These are phyloP conservation scores for Cenchrus fungigraminus DNA, from an alignment of 176 grass and related monocot genomes.

Conservation along the genomic window DNA sequence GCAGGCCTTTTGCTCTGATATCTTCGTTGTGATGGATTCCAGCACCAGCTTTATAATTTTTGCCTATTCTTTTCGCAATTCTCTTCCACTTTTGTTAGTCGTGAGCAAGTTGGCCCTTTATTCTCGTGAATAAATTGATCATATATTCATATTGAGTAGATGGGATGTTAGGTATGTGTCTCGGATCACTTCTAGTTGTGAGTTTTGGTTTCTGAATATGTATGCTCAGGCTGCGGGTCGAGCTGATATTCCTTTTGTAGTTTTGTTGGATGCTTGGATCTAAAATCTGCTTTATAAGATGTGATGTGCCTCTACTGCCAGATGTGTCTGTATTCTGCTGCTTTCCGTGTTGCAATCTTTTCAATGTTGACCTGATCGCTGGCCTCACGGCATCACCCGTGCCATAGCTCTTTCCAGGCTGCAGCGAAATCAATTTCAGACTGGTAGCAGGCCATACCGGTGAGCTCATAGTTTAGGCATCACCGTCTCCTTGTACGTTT, in stretches of 20 bases:
- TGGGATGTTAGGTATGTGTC: neutral
- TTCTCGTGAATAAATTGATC: neutral
- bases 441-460: neutral
- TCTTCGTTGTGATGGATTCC: neutral
- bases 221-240: neutral
- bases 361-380: neutral
- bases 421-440: constrained; percentile 6
- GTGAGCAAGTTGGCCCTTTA: neutral
- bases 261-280: neutral
- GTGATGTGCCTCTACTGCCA: neutral
- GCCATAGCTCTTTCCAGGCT: neutral
- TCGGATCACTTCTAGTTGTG: no score
- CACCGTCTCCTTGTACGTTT: neutral
- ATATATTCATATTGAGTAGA: neutral
- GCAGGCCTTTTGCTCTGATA: neutral
- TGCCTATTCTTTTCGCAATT: neutral
- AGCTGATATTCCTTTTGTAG: no score
- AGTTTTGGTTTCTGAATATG: neutral
- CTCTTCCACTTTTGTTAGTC: neutral
- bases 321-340: no score
- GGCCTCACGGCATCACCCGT: neutral
- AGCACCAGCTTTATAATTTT: neutral
- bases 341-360: no score
- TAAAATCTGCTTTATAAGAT: neutral
- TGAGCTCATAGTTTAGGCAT: neutral